Evolutionary conservation across 176 grass and related monocot genomes (phyloP).

Genomic region (Coix lacrymajobi): DNA sequence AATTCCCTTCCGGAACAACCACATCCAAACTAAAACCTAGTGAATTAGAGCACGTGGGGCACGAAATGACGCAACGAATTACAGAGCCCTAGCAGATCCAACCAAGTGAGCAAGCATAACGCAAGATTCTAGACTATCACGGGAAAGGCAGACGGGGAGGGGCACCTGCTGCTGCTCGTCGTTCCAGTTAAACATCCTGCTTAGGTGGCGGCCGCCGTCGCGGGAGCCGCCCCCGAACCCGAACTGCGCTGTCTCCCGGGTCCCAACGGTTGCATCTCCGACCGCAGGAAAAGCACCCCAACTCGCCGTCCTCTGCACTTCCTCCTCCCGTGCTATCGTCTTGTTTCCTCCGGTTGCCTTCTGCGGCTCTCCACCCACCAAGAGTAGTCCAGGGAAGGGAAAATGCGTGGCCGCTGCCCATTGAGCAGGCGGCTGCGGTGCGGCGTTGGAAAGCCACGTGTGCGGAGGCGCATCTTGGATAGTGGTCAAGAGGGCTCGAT

Average conservation of each 20-base stretch:
- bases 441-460: conserved; percentile 36
- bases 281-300: neutral
- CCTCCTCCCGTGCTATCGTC: neutral
- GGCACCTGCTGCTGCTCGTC: conserved; percentile 19
- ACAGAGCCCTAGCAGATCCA: conserved; percentile 23
- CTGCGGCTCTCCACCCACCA: neutral
- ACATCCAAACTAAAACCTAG: conserved; percentile 15
- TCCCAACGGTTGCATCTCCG: conserved; percentile 14
- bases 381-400: neutral
- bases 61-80: neutral
- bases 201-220: conserved; percentile 9
- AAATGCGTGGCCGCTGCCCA: conserved; percentile 23
- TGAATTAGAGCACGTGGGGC: neutral
- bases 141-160: neutral
- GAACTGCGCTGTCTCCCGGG: neutral
- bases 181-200: conserved; percentile 37
- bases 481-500: conserved; percentile 52
- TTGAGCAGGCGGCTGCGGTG: neutral
- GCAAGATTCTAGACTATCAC: neutral
- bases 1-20: neutral
- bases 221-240: neutral
- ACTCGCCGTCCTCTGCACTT: neutral
- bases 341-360: neutral
- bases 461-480: conserved; percentile 34
- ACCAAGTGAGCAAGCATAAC: neutral